Evolutionary conservation across 2,329 filamentous ascomycete genomes (phyloP), one percentile per base, ranked within the genome.

Genomic region (Cylindrodendrum hubeiense): DNA sequence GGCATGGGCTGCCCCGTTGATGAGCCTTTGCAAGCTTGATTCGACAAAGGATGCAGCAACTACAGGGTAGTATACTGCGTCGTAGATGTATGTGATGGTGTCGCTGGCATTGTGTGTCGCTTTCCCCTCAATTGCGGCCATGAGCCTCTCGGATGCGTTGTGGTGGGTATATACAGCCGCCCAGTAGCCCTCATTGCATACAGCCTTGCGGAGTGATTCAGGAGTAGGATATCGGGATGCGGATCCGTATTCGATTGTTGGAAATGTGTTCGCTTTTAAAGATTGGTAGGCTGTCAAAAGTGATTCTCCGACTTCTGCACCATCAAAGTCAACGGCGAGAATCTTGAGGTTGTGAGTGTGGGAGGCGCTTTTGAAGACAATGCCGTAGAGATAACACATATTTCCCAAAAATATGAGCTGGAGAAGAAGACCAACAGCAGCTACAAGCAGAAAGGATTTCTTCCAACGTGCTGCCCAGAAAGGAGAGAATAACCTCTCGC

Each of bases 181-280:
- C 79, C 80, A 82, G 60, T 79, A 79, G 26, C 71, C 65, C 1
- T 67, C 66, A 10, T 73, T 68, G 63, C 79, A 81, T 19, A 81
- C 78, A 3, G 74, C 74, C 26, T 77, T 55, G 34, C 67, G 66
- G 6, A 80, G 47, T 13, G 72, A 61, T 0, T 53, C 68, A 0
- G 71, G 52, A 0, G 63, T 68, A 0, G 74, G 60, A 49, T 73
- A 80, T 3, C 1, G 62, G 30, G n/a, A n/a, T n/a, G n/a, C n/a
- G 2, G 67, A 49, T 10, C 54, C 60, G 41, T 76, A 74, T 19
- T 74, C 63, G 34, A 81, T 47, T 2, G 75, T 76, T 2, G 75
- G 77, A 63, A 77, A 79, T 9, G 24, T 49, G 15, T 72, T 44
- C 3, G 70, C 71, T 54, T 77, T 54, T 7, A 80, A 33, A n/a